Evolutionary conservation across 352 stramenopile genomes (phyloP), one percentile per base, ranked within the genome.

Genomic region (Blastocystis sp.): DNA sequence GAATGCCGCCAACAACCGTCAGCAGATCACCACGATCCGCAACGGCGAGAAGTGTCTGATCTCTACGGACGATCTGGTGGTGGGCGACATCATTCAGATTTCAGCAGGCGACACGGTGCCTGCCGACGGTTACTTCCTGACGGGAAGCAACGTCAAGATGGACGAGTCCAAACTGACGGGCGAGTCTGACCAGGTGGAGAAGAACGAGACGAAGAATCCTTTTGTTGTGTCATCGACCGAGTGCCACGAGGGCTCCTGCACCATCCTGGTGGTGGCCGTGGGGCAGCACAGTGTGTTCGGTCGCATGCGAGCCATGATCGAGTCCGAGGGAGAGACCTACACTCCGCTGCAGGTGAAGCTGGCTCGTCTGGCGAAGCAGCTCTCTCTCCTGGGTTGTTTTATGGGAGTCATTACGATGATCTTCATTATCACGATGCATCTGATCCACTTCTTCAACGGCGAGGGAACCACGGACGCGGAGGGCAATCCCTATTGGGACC

Each of bases 111-210:
- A 90, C 76, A 76, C 64, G 53, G 94, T 98, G 8, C 96, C 96
- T 0, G 96, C 96, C 0, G 97, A 99, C 92, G 95, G 94, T 50
- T 91, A 98, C 55, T 90, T 98, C 7, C 92, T 99, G 5, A 93
- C 96, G 81, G 92, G 93, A 1, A 94, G 96, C 9, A 95, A 98
- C 79, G 91, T 98, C 41, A 96, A 95, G 87, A 94, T 96, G 75
- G 96, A 99, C 90, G 96, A 99, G 90, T 98, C 94, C 16, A 95
- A 93, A 37, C 92, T 99, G 45, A 99, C 96, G 1, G 97, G 97
- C 43, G 96, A 99, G 90, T 95, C 96, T 63, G 94, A 98, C 76
- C 94, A 97, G 37, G 94, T 97, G 34, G 90, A 91, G 37, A 98
- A 98, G 92, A 92, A 50, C 30, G 69, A 79, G 6, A 69, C 76